Conservation (phyloP, 345 rosid species). For the Acer yangbiense region DNA sequence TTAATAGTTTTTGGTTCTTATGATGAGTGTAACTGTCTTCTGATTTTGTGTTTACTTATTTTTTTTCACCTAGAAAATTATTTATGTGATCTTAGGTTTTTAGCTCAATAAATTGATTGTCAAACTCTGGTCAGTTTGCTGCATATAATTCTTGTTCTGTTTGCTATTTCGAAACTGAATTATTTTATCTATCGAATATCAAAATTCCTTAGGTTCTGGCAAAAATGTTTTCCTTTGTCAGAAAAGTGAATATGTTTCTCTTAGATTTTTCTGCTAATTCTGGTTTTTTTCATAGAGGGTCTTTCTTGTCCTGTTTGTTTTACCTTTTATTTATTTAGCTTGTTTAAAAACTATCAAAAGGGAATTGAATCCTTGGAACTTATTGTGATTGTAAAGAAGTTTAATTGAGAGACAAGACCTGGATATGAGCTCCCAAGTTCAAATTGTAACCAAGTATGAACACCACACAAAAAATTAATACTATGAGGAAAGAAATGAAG, state of each 20-base stretch:
- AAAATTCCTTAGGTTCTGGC: background rate
- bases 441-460: background rate
- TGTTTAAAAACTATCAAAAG: background rate
- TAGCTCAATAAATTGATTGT: background rate
- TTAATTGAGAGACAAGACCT: background rate
- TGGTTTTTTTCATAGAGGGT: too few species aligned
- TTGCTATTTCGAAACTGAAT: background rate
- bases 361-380: background rate
- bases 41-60: background rate
- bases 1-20: background rate
- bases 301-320: background rate
- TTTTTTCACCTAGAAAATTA: background rate
- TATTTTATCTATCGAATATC: background rate
- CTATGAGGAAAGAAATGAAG: background rate
- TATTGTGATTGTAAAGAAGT: background rate
- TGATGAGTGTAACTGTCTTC: background rate
- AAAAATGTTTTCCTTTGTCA: too few species aligned
- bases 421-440: background rate
- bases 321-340: background rate
- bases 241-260: background rate
- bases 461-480: too few species aligned
- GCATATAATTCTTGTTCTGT: background rate
- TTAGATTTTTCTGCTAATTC: too few species aligned
- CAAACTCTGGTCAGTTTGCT: background rate
- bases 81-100: background rate